phyloP scores from a whole-genome alignment of 2,329 filamentous ascomycete genomes.

The Xenoacremonium recifei region DNA sequence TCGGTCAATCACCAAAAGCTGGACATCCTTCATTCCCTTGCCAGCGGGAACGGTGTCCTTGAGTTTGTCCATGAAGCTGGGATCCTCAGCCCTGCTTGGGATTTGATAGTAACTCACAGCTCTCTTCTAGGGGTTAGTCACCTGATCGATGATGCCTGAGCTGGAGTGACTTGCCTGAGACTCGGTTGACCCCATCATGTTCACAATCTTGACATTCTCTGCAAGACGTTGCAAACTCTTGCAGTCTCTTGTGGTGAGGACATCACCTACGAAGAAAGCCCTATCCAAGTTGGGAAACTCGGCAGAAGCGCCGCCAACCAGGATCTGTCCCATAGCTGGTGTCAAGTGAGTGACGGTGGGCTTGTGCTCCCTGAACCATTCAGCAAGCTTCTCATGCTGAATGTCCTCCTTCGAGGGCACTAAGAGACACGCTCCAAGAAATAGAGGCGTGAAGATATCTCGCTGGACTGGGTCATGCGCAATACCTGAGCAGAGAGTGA shows the following conservation, averaged over 20 bases:
- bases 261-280: constrained; percentile 89
- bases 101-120: constrained; percentile 83
- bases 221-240: constrained; percentile 72
- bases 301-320: constrained; percentile 79
- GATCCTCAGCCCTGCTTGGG: constrained; percentile 61
- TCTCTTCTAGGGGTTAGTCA: too few species aligned
- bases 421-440: constrained; percentile 76
- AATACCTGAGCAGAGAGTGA: constrained; percentile 83
- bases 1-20: constrained; percentile 79
- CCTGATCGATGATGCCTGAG: too few species aligned
- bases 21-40: constrained; percentile 83
- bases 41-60: constrained; percentile 78
- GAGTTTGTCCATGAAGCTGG: constrained; percentile 44
- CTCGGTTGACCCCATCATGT: constrained; percentile 60
- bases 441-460: constrained; percentile 89
- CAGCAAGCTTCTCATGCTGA: constrained; percentile 75
- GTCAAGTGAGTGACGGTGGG: constrained; percentile 86
- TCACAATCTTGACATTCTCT: constrained; percentile 71
- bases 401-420: constrained; percentile 83
- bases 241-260: constrained; percentile 84
- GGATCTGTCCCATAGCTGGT: constrained; percentile 93
- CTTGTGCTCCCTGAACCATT: constrained; percentile 79
- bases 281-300: constrained; percentile 74
- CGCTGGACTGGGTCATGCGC: constrained; percentile 70
- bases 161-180: constrained; percentile 6